Percentiles rank a stretch among this genome's conserved stretches.
Conservation (phyloP, 768 basidiomycete genomes). For the Porphyrellus cyaneotinctus region DNA sequence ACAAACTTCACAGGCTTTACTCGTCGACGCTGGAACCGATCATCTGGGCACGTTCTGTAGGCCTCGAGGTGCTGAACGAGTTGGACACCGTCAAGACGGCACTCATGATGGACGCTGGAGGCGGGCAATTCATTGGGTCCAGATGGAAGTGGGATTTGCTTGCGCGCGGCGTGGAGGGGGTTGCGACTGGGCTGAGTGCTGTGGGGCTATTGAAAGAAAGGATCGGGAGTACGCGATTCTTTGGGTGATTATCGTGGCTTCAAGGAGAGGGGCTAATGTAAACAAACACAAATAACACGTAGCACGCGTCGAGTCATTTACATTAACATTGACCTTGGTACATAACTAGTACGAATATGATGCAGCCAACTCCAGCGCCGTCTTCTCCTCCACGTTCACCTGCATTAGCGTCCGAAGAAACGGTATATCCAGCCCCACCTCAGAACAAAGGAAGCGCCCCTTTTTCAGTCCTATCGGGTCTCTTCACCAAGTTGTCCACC, state of each 20-base stretch:
- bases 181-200: slow-evolving; percentile 35
- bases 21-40: slow-evolving; percentile 58
- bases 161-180: slow-evolving; percentile 44
- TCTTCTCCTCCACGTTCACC: slow-evolving; percentile 55
- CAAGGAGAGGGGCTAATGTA: not conserved
- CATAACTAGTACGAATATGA: slow-evolving; percentile 25
- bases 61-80: slow-evolving; percentile 90
- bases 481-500: slow-evolving; percentile 72
- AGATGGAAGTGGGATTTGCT: slow-evolving; percentile 32
- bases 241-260: slow-evolving; percentile 1
- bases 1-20: slow-evolving; percentile 90
- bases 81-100: slow-evolving; percentile 76
- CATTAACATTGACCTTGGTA: not conserved
- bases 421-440: slow-evolving; percentile 51
- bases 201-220: slow-evolving; percentile 27
- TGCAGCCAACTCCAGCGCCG: slow-evolving; percentile 68
- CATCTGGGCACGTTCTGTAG: slow-evolving; percentile 85
- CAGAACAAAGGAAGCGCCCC: slow-evolving; percentile 66
- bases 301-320: not conserved
- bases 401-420: slow-evolving; percentile 17
- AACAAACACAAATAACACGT: slow-evolving; percentile 24
- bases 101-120: slow-evolving; percentile 79
- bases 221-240: slow-evolving; percentile 9
- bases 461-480: slow-evolving; percentile 58
- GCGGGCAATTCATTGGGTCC: slow-evolving; percentile 25